These are phyloP conservation scores for Stephanodiscus minutulus DNA, from an alignment of 108 stramenopile genomes.

Conservation along the genomic window DNA sequence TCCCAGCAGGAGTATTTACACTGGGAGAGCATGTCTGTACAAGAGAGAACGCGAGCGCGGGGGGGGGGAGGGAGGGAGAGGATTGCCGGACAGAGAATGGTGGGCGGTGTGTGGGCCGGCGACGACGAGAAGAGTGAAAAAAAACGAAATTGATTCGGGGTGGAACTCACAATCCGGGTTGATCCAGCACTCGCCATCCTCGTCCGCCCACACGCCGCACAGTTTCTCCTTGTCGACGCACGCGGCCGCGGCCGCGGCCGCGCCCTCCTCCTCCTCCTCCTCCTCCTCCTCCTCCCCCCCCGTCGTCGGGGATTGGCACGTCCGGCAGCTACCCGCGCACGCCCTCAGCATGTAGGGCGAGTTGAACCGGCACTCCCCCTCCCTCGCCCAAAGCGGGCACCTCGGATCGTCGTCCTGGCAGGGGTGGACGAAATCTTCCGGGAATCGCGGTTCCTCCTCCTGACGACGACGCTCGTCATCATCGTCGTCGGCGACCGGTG, in stretches of 20 bases:
- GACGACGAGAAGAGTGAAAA: too few species aligned
- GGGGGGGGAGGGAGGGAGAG: neutral
- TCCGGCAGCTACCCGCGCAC: slow-evolving; percentile 20
- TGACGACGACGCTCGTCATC: too few species aligned
- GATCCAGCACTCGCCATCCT: slow-evolving; percentile 8
- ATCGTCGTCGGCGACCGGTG: too few species aligned
- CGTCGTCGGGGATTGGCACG: slow-evolving; percentile 5
- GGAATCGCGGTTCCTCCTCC: neutral
- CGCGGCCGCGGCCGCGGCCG: neutral
- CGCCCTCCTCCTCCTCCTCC: slow-evolving; percentile 1
- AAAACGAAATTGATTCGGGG: too few species aligned
- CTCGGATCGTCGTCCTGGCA: slow-evolving; percentile 18
- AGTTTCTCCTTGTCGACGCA: slow-evolving; percentile 3
- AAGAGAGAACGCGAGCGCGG: neutral
- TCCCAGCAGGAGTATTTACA: slow-evolving; percentile 42
- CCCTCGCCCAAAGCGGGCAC: slow-evolving; percentile 22
- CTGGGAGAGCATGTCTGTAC: slow-evolving; percentile 13
- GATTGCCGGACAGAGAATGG: too few species aligned
- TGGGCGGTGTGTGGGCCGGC: too few species aligned
- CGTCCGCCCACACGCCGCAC: slow-evolving; percentile 9
- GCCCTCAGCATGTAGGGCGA: slow-evolving; percentile 16
- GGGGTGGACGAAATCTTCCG: slow-evolving; percentile 23
- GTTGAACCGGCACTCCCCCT: slow-evolving; percentile 28
- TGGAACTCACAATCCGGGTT: slow-evolving; percentile 17
- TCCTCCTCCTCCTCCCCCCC: too few species aligned